A percentile compares a stretch with the other conserved stretches of the same genome.
Conservation (phyloP, 371 early-diverging fungal species). For the Mucor ambiguus region DNA sequence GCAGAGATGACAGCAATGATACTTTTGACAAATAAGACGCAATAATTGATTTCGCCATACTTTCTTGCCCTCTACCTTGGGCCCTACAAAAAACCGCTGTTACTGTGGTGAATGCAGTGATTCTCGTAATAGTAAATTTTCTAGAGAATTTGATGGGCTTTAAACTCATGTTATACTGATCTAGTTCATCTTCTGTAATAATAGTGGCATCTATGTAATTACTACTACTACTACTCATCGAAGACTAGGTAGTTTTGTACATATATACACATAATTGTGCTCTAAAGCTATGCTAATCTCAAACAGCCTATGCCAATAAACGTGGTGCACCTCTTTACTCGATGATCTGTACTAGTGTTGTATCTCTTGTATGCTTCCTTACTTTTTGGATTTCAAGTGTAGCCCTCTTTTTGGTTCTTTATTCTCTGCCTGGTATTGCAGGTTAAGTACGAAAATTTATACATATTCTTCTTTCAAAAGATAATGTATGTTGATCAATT, state of each 20-base stretch:
- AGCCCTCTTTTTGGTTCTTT: constrained; percentile 30
- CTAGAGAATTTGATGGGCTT: background rate
- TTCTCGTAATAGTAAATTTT: constrained; percentile 61
- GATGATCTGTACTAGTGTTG: constrained; percentile 53
- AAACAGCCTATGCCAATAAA: constrained; percentile 39
- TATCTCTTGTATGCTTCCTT: constrained; percentile 60
- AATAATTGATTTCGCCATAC: constrained; percentile 71
- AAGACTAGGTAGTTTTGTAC: constrained; percentile 25
- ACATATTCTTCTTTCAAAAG: too few relatives aligned
- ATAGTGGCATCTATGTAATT: constrained; percentile 71
- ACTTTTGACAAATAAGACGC: constrained; percentile 61
- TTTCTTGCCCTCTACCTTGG: constrained; percentile 61
- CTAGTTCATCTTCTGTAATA: constrained; percentile 59
- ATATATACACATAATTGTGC: background rate
- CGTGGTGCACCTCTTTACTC: constrained; percentile 65
- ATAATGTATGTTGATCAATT: constrained; percentile 41
- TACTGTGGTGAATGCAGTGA: constrained; percentile 72
- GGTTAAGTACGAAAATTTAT: constrained; percentile 18
- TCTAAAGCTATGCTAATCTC: background rate
- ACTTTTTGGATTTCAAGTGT: constrained; percentile 49
- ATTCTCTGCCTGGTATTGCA: constrained; percentile 33
- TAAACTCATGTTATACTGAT: background rate
- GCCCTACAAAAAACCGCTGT: constrained; percentile 68
- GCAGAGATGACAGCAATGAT: constrained; percentile 69
- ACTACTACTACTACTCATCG: constrained; percentile 61